A percentile compares a stretch with the other conserved stretches of the same genome.
Evolutionary conservation across 73 alveolate species (phyloP).

Genomic region (Paraurostyla sp.): DNA sequence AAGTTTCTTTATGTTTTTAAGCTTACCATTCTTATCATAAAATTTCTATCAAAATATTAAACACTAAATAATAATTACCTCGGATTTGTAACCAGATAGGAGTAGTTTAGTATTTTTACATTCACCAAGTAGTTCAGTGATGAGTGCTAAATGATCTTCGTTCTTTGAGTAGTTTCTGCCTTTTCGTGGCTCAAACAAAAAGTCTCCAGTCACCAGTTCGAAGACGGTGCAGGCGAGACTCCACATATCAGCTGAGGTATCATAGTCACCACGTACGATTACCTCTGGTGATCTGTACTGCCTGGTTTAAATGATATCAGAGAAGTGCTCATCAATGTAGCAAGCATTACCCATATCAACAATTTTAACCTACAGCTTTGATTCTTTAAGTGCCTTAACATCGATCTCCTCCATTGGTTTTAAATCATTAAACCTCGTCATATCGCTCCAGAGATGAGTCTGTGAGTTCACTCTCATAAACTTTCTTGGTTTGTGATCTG

Average conservation of each 20-base stretch:
- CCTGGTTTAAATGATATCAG: conserved; percentile 93
- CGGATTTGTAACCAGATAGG: conserved; percentile 76
- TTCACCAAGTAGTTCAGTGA: conserved; percentile 85
- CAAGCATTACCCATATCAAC: conserved; percentile 98
- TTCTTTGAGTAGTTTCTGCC: conserved; percentile 79
- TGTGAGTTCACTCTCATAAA: conserved; percentile 64
- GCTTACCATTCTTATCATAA: conserved; percentile 81
- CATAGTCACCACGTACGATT: conserved; percentile 91
- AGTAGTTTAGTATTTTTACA: conserved; percentile 80
- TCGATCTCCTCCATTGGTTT: conserved; percentile 77
- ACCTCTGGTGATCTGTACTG: conserved; percentile 95
- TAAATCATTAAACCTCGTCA: conserved; percentile 52
- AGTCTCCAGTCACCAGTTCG: conserved; percentile 96
- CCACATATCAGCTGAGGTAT: conserved; percentile 95
- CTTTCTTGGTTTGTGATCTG: conserved; percentile 61
- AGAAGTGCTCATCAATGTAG: conserved; percentile 93
- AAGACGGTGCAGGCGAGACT: conserved; percentile 95
- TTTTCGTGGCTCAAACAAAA: conserved; percentile 93
- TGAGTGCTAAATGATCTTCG: conserved; percentile 92
- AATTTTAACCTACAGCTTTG: conserved; percentile 82
- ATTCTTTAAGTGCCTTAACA: conserved; percentile 45
- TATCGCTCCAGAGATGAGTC: conserved; percentile 27
- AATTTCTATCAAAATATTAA: conserved; percentile 13
- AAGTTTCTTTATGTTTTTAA: conserved; percentile 81
- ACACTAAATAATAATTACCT: conserved; percentile 17